phyloP scores from a whole-genome alignment of 2,329 filamentous ascomycete species.

The Colletotrichum musicola region DNA sequence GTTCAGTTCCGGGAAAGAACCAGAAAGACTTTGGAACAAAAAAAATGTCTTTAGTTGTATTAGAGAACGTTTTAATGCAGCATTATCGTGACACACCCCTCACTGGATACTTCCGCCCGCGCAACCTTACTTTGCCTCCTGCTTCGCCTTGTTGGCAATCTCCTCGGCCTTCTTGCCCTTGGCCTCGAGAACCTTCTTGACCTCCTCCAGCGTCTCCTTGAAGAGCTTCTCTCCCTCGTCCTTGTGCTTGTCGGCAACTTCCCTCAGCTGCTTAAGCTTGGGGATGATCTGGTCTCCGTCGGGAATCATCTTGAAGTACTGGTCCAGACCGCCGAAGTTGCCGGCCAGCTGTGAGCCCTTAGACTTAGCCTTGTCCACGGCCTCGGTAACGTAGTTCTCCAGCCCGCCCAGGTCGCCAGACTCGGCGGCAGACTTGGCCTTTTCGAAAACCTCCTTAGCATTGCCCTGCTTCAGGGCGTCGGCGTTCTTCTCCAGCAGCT shows the following conservation, averaged over 20 bases:
- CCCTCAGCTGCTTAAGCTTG: conserved; percentile 74
- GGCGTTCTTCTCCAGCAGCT: conserved; percentile 78
- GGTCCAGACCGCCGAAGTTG: conserved; percentile 64
- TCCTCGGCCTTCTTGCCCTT: conserved; percentile 69
- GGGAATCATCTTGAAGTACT: conserved; percentile 76
- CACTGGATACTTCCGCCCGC: background rate
- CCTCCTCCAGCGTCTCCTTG: conserved; percentile 76
- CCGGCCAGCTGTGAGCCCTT: conserved; percentile 53
- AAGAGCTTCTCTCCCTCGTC: conserved; percentile 77
- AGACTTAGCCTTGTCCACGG: conserved; percentile 68
- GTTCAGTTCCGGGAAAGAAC: too few species aligned
- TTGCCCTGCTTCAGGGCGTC: conserved; percentile 77
- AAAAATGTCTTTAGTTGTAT: too few species aligned
- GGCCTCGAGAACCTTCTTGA: conserved; percentile 73
- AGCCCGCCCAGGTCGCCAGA: conserved; percentile 71
- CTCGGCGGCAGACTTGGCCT: conserved; percentile 71
- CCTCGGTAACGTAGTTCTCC: conserved; percentile 71
- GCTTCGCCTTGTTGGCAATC: conserved; percentile 67
- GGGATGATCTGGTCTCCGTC: conserved; percentile 73
- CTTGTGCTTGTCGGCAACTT: conserved; percentile 75
- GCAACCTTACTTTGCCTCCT: conserved; percentile 59
- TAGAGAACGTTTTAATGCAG: too few species aligned
- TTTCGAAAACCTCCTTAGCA: conserved; percentile 71
- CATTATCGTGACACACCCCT: too few species aligned
- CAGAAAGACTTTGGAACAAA: too few species aligned